phyloP scores from a whole-genome alignment of 768 basidiomycete species.

The Termitomyces sp. region DNA sequence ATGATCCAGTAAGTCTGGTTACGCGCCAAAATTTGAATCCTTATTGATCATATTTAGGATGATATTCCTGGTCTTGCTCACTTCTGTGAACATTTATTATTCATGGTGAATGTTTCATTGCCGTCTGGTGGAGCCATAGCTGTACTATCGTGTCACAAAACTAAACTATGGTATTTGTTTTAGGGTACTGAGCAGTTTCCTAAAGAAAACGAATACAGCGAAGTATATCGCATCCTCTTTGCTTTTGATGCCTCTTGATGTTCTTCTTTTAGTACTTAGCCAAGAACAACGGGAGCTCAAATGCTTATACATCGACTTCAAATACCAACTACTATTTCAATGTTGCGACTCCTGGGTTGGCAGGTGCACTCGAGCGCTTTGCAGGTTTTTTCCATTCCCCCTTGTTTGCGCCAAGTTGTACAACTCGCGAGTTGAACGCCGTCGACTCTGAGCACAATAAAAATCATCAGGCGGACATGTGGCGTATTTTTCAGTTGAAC shows the following conservation, averaged over 20 bases:
- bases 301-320: conserved; percentile 88
- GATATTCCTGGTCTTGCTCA: conserved; percentile 93
- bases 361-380: conserved; percentile 71
- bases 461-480: conserved; percentile 85
- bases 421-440: conserved; percentile 86
- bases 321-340: conserved; percentile 89
- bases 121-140: background rate
- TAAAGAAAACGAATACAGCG: conserved; percentile 90
- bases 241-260: conserved; percentile 4
- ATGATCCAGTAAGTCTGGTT: conserved; percentile 72
- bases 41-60: conserved; percentile 32
- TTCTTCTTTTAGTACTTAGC: conserved; percentile 51
- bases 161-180: background rate
- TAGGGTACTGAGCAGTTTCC: conserved; percentile 84
- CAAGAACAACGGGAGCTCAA: conserved; percentile 80
- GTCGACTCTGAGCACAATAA: conserved; percentile 98
- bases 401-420: conserved; percentile 80
- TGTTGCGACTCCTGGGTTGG: conserved; percentile 57
- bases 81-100: conserved; percentile 93
- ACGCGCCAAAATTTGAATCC: background rate
- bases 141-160: too few species aligned
- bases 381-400: conserved; percentile 92
- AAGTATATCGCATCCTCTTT: conserved; percentile 36
- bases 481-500: conserved; percentile 94
- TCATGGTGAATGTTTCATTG: conserved; percentile 63